These are phyloP conservation scores for Herpomyces periplanetae DNA, from an alignment of 2,329 filamentous ascomycete species.

Conservation along the genomic window DNA sequence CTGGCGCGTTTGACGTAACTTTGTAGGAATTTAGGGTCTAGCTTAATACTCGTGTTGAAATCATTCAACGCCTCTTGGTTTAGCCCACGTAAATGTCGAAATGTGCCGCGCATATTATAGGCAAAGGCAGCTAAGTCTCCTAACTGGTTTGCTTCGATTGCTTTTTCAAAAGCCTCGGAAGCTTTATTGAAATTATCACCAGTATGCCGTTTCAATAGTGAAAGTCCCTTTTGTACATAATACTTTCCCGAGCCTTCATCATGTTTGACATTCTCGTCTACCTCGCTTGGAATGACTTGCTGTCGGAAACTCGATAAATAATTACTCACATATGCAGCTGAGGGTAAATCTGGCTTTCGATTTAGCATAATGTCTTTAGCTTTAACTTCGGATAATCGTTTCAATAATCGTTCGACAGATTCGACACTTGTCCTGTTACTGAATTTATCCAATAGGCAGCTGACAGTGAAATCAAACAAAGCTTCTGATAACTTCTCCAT, in stretches of 20 bases:
- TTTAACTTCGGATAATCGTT: slow-evolving; percentile 85
- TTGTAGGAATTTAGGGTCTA: slow-evolving; percentile 57
- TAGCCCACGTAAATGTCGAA: slow-evolving; percentile 64
- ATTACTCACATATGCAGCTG: slow-evolving; percentile 85
- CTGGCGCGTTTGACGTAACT: slow-evolving; percentile 96
- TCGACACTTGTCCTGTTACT: slow-evolving; percentile 58
- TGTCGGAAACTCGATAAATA: slow-evolving; percentile 92
- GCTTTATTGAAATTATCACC: slow-evolving; percentile 71
- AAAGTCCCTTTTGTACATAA: slow-evolving; percentile 44
- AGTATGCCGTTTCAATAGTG: slow-evolving; percentile 46
- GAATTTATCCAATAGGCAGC: slow-evolving; percentile 95
- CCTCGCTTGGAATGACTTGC: slow-evolving; percentile 32
- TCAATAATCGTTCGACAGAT: slow-evolving; percentile 62
- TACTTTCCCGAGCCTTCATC: slow-evolving; percentile 39
- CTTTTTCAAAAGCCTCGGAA: slow-evolving; percentile 45
- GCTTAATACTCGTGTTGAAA: slow-evolving; percentile 63
- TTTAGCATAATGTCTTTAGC: slow-evolving; percentile 48
- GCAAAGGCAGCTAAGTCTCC: slow-evolving; percentile 56
- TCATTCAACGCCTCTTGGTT: slow-evolving; percentile 44
- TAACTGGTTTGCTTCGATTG: slow-evolving; percentile 39
- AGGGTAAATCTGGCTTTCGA: slow-evolving; percentile 55
- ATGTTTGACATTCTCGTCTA: slow-evolving; percentile 46
- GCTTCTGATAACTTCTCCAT: slow-evolving; percentile 66
- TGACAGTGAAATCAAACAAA: slow-evolving; percentile 83
- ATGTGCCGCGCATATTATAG: slow-evolving; percentile 85